Evolutionary conservation across 352 stramenopile genomes (phyloP), one percentile per base, ranked within the genome.

Genomic region (Thalassiosira exigua): DNA sequence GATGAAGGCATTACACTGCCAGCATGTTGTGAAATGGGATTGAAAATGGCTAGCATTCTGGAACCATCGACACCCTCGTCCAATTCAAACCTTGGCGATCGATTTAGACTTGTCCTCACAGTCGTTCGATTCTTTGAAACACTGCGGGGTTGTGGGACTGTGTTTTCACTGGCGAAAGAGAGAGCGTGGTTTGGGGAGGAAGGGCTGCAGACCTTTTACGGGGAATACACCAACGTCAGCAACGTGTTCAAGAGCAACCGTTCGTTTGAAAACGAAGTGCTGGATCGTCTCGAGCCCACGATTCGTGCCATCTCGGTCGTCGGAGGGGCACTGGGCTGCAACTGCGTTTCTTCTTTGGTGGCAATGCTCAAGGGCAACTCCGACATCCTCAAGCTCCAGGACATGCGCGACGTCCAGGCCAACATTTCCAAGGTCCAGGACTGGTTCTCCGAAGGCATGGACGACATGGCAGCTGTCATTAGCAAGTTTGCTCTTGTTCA

Each of bases 381-480:
- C 57, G 62, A 81, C 29, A 76, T 84, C n/a, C 14, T 57, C 24
- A 69, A 74, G n/a, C 22, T 75, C 29, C 22, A 65, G 0, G 62
- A 60, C 33, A 56, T 81, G 36, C 56, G 64, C 48, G 21, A 60
- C 9, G 57, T 81, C 0, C 72, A 82, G 32, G 30, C 32, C 11
- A 76, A 82, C 48, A 76, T 82, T 29, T 61, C 17, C 50, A 82
- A 76, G 39, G 46, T 82, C 46, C 65, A 70, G 30, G 65, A 82
- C 42, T 84, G 69, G 75, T 79, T 84, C 26, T 51, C 53, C n/a
- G 69, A 81, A 65, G 75, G 75, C 2, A 70, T 84, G 58, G 75
- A 81, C 67, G 75, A 79, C 19, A 71, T 80, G 42, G 75, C 69
- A 29, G 56, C 60, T 36, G 60, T 71, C 60, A 26, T 71, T n/a